Evolutionary conservation across 139 green algal species (phyloP), one percentile per base, ranked within the genome.

Genomic region (Pseudopediastrum boryanum): DNA sequence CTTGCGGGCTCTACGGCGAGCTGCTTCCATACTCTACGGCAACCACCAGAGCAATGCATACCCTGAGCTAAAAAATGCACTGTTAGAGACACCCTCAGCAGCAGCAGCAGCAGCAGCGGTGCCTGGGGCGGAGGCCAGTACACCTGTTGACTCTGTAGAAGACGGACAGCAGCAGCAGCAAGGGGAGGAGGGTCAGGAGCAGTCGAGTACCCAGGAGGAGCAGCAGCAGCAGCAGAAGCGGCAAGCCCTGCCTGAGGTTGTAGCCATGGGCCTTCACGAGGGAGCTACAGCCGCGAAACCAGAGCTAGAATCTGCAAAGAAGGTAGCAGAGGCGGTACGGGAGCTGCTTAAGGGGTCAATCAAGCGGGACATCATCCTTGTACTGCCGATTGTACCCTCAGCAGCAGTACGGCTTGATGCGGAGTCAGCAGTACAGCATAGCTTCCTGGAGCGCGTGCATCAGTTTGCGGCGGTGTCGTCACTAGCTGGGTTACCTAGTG

Each of bases 321-420:
- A 72, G 27, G 54, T 85, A 25, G 77, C 78, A 1, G 46, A 39
- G 25, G 69, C 88, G 71, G 62, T 90, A 58, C 64, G 68, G 35
- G 84, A 89, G 7, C 72, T 83, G 19, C 43, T 91, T n/a, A 73
- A 80, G 0, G 43, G 58, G 38, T 85, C 84, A 0, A 80, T 91
- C 4, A 89, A 89, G 77, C 48, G 76, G 4, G 87, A 91, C 66
- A 86, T 86, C 13, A 61, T 91, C n/a, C 83, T 89, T 62, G 84
- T 91, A 7, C 39, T 87, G n/a, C 87, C 87, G 0, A 77, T 68
- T 9, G 54, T 89, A n/a, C 87, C 87, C 19, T 48, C 51, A 31
- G 43, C 76, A n/a, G 39, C 76, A 3, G 44, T 56, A 0, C 43
- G 52, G 35, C 42, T 80, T 7, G 35, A 62, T 25, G 54, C n/a